Evolutionary conservation across 495 filamentous ascomycete genomes (phyloP).

Genomic region (Penicillium chermesinum): DNA sequence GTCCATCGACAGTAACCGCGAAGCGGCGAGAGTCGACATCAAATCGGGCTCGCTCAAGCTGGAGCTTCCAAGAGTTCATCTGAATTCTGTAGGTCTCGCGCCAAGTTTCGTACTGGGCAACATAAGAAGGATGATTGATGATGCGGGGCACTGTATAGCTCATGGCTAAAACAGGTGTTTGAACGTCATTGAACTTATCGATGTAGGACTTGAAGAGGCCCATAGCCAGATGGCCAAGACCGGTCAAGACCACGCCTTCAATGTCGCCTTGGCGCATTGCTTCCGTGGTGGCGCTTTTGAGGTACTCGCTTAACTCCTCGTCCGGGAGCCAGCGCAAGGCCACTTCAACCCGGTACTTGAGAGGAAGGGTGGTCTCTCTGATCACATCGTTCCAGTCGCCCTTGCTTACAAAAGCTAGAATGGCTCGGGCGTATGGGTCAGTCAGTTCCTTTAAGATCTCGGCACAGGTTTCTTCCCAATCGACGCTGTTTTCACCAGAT

Average conservation of each 20-base stretch:
- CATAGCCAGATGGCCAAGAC: slow-evolving; percentile 69
- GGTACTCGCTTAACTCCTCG: slow-evolving; percentile 65
- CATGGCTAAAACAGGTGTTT: slow-evolving; percentile 82
- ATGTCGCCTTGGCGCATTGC: slow-evolving; percentile 73
- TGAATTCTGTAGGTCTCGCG: slow-evolving; percentile 74
- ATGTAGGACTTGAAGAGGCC: slow-evolving; percentile 86
- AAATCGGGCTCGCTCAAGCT: slow-evolving; percentile 58
- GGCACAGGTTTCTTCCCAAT: slow-evolving; percentile 51
- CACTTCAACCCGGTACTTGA: slow-evolving; percentile 79
- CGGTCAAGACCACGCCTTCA: slow-evolving; percentile 83
- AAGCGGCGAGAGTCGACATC: slow-evolving; percentile 55
- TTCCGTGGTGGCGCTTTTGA: slow-evolving; percentile 55
- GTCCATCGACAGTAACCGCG: slow-evolving; percentile 57
- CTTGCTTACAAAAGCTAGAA: slow-evolving; percentile 86
- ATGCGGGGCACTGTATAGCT: slow-evolving; percentile 77
- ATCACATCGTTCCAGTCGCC: slow-evolving; percentile 83
- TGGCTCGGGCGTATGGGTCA: slow-evolving; percentile 84
- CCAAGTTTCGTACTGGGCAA: slow-evolving; percentile 67
- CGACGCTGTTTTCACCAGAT: slow-evolving; percentile 45
- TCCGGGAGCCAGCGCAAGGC: slow-evolving; percentile 82
- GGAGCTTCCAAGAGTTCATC: slow-evolving; percentile 70
- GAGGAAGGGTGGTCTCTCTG: slow-evolving; percentile 73
- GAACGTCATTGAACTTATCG: slow-evolving; percentile 77
- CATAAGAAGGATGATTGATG: slow-evolving; percentile 54
- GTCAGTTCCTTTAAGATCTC: slow-evolving; percentile 61